Percentiles rank a stretch among this genome's conserved stretches.
phyloP scores from a whole-genome alignment of 2,329 filamentous ascomycete species.

The Xylariaceae sp. region DNA sequence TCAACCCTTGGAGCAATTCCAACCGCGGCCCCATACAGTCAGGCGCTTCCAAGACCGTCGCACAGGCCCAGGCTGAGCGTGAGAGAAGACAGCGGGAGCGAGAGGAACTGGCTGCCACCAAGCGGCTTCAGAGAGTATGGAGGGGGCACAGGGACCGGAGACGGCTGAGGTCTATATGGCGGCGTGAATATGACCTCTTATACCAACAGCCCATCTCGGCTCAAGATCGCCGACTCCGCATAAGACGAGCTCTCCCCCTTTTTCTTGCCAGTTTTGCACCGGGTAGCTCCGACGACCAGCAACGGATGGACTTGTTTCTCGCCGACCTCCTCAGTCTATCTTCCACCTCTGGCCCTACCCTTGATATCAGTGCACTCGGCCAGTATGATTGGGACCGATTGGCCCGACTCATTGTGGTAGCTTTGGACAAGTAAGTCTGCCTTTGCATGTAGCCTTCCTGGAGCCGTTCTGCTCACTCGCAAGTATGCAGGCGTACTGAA shows the following conservation, averaged over 20 bases:
- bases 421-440: slow-evolving; percentile 25
- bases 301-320: slow-evolving; percentile 42
- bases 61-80: slow-evolving; percentile 82
- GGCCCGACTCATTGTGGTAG: slow-evolving; percentile 24
- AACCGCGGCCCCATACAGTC: slow-evolving; percentile 53
- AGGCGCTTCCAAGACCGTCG: slow-evolving; percentile 70
- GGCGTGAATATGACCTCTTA: slow-evolving; percentile 18
- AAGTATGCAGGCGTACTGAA: slow-evolving; percentile 21
- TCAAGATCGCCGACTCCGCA: slow-evolving; percentile 24
- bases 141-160: slow-evolving; percentile 65
- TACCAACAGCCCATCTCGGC: slow-evolving; percentile 23
- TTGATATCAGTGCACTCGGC: slow-evolving; percentile 17
- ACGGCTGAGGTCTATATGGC: slow-evolving; percentile 50
- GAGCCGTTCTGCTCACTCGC: slow-evolving; percentile 8
- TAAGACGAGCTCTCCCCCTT: slow-evolving; percentile 39
- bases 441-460: not conserved
- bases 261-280: slow-evolving; percentile 46
- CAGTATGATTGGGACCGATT: slow-evolving; percentile 22
- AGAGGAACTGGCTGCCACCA: slow-evolving; percentile 67
- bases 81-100: slow-evolving; percentile 74
- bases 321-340: slow-evolving; percentile 32
- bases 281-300: slow-evolving; percentile 40
- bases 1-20: slow-evolving; percentile 70
- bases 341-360: not conserved
- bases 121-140: slow-evolving; percentile 74